Evolutionary conservation across 352 stramenopile genomes (phyloP).

Genomic region (Globisporangium cystogenes): DNA sequence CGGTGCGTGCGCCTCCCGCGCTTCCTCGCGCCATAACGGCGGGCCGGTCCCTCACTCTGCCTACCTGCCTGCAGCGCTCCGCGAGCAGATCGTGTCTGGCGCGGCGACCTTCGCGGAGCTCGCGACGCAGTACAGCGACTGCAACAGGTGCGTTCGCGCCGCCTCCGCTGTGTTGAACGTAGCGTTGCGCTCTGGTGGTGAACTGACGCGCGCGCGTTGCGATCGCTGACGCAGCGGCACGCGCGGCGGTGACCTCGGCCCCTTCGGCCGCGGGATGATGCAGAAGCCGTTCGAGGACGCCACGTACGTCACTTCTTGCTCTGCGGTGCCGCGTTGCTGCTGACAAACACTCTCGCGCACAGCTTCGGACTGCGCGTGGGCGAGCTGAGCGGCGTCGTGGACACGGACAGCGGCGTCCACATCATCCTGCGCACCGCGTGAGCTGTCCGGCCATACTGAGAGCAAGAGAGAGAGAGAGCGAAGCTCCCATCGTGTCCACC

Average conservation of each 20-base stretch:
- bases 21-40: no score
- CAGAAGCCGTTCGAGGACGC: slow-evolving; percentile 92
- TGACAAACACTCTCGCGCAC: not conserved
- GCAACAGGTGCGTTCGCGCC: slow-evolving; percentile 46
- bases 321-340: not conserved
- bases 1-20: slow-evolving; percentile 19
- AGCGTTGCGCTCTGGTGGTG: not conserved
- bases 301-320: slow-evolving; percentile 24
- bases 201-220: no score
- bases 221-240: slow-evolving; percentile 31
- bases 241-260: slow-evolving; percentile 88
- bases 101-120: slow-evolving; percentile 78
- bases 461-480: not conserved
- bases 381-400: slow-evolving; percentile 93
- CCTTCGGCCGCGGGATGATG: slow-evolving; percentile 87
- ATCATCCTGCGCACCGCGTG: slow-evolving; percentile 93
- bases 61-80: slow-evolving; percentile 34
- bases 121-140: slow-evolving; percentile 80
- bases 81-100: slow-evolving; percentile 71
- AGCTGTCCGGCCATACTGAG: slow-evolving; percentile 5
- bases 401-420: slow-evolving; percentile 95
- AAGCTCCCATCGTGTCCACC: not conserved
- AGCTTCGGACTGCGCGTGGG: slow-evolving; percentile 89
- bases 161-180: no score
- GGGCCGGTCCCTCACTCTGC: not conserved